Conservation (phyloP, 495 filamentous ascomycete genomes). For the Aspergillus sclerotioniger region DNA sequence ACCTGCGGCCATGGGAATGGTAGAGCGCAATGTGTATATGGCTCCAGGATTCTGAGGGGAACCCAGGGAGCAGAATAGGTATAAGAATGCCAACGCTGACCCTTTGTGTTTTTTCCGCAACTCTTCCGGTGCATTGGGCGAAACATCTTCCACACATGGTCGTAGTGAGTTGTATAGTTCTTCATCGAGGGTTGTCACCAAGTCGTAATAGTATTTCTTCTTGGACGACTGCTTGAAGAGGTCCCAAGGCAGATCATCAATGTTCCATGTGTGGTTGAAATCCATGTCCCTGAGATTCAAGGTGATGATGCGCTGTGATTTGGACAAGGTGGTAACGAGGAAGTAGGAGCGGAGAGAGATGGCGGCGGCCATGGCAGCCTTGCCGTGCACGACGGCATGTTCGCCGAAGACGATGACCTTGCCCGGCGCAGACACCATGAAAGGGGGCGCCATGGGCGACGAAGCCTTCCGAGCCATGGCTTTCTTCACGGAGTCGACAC, state of each 20-base stretch:
- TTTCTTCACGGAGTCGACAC: slow-evolving; percentile 17
- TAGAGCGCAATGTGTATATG: slow-evolving; percentile 88
- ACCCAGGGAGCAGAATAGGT: slow-evolving; percentile 86
- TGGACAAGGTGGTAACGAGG: slow-evolving; percentile 85
- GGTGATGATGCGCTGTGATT: slow-evolving; percentile 78
- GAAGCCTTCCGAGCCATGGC: slow-evolving; percentile 44
- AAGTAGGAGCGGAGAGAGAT: slow-evolving; percentile 95
- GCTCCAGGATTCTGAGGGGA: slow-evolving; percentile 72
- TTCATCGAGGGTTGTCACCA: slow-evolving; percentile 78
- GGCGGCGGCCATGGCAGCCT: slow-evolving; percentile 90
- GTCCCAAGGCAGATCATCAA: slow-evolving; percentile 83
- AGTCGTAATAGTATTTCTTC: slow-evolving; percentile 89
- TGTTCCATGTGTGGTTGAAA: slow-evolving; percentile 86
- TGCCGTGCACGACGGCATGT: slow-evolving; percentile 94
- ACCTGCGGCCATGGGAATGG: slow-evolving; percentile 88
- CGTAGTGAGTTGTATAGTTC: slow-evolving; percentile 75
- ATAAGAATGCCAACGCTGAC: slow-evolving; percentile 83
- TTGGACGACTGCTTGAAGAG: slow-evolving; percentile 74
- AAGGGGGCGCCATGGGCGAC: slow-evolving; percentile 69
- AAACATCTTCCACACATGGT: slow-evolving; percentile 70
- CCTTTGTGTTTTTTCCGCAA: slow-evolving; percentile 74
- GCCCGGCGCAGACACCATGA: slow-evolving; percentile 96
- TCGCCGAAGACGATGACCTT: slow-evolving; percentile 98
- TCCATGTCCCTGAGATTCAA: slow-evolving; percentile 85
- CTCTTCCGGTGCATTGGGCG: slow-evolving; percentile 57